Conservation (phyloP, 257 asterid genomes). For the Primulina tabacum region DNA sequence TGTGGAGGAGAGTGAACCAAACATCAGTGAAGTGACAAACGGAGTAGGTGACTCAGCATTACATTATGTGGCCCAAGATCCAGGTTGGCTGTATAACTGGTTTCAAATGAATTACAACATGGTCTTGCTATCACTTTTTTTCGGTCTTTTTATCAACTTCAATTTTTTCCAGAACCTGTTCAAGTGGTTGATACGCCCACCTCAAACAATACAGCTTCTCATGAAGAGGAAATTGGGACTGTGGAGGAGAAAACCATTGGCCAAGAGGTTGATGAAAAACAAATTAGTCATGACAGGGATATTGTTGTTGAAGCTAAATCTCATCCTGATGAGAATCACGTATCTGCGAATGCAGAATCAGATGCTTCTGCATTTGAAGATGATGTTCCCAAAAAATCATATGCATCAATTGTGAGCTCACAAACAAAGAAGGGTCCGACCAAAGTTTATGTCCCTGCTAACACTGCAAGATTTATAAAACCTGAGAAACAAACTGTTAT, state of each 20-base stretch:
- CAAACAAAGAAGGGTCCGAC: slow-evolving; percentile 52
- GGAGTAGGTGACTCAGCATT: slow-evolving; percentile 42
- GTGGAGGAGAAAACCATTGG: slow-evolving; percentile 40
- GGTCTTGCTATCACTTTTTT: not conserved
- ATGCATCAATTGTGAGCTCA: slow-evolving; percentile 83
- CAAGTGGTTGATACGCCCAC: slow-evolving; percentile 45
- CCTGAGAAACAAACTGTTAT: slow-evolving; percentile 41
- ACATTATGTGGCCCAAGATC: slow-evolving; percentile 36
- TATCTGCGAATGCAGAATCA: slow-evolving; percentile 32
- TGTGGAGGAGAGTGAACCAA: slow-evolving; percentile 57
- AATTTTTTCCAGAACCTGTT: slow-evolving; percentile 55
- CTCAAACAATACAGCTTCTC: slow-evolving; percentile 37
- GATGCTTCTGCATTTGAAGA: slow-evolving; percentile 47
- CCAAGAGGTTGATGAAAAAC: slow-evolving; percentile 47
- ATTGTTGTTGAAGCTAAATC: slow-evolving; percentile 42
- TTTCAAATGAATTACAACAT: slow-evolving; percentile 9
- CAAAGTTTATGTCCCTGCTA: slow-evolving; percentile 57
- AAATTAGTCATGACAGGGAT: slow-evolving; percentile 40
- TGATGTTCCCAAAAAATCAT: slow-evolving; percentile 75
- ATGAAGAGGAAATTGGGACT: slow-evolving; percentile 40
- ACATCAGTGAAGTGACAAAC: slow-evolving; percentile 25
- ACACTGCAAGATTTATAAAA: slow-evolving; percentile 31
- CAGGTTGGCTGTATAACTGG: slow-evolving; percentile 45
- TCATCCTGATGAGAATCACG: slow-evolving; percentile 40
- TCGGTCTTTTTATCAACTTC: slow-evolving; percentile 18